Conservation (phyloP, 371 early-diverging fungal species). For the Mortierella sp. region DNA sequence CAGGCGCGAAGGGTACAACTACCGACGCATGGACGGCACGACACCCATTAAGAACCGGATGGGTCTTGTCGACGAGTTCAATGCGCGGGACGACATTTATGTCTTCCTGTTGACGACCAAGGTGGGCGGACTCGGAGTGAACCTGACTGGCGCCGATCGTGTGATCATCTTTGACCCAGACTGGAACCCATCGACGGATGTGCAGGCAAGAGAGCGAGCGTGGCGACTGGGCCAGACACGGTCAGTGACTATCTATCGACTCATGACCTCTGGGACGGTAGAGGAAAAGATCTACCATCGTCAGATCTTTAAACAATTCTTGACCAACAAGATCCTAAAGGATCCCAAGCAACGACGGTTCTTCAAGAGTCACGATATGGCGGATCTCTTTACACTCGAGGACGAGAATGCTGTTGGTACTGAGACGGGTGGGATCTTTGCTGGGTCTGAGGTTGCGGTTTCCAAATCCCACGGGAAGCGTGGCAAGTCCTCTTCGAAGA, state of each 20-base stretch:
- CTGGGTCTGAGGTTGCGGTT: constrained; percentile 69
- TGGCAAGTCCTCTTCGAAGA: constrained; percentile 19
- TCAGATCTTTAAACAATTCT: constrained; percentile 97
- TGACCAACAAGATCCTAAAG: constrained; percentile 95
- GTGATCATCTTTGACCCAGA: constrained; percentile 99
- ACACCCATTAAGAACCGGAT: constrained; percentile 90
- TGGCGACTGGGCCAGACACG: constrained; percentile 96
- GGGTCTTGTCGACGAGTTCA: constrained; percentile 92
- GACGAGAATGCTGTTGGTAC: constrained; percentile 71
- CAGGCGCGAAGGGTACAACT: constrained; percentile 66
- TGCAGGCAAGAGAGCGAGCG: constrained; percentile 97
- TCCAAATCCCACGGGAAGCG: constrained; percentile 24
- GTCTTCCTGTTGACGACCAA: constrained; percentile 97
- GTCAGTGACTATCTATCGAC: constrained; percentile 94
- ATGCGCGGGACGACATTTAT: constrained; percentile 76
- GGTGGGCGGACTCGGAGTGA: constrained; percentile 98
- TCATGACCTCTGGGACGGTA: constrained; percentile 98
- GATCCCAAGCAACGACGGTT: constrained; percentile 94
- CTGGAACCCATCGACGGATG: constrained; percentile 99
- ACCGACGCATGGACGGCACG: constrained; percentile 96
- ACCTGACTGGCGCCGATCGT: constrained; percentile 95
- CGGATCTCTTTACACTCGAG: constrained; percentile 88
- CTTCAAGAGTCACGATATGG: constrained; percentile 85
- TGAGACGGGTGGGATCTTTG: constrained; percentile 80
- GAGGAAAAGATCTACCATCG: constrained; percentile 99